phyloP scores from a whole-genome alignment of 768 basidiomycete species.

The Termitomyces sp. region DNA sequence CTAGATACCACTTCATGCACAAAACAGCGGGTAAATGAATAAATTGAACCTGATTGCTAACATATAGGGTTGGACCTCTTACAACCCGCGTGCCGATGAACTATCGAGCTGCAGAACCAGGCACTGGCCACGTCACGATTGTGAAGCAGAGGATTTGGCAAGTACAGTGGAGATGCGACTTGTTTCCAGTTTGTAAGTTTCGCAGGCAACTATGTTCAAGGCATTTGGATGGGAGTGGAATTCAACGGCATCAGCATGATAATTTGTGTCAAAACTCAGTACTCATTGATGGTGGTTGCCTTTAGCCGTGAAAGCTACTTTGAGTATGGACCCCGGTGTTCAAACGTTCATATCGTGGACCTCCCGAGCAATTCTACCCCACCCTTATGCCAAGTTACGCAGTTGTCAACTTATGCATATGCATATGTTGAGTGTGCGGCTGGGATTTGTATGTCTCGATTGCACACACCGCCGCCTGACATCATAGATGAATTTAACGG shows the following conservation, averaged over 20 bases:
- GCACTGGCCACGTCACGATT: constrained; percentile 64
- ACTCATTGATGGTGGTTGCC: too few relatives aligned
- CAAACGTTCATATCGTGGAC: too few relatives aligned
- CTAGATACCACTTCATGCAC: constrained; percentile 87
- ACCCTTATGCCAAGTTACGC: too few relatives aligned
- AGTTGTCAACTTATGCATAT: too few relatives aligned
- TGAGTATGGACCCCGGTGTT: too few relatives aligned
- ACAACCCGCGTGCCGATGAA: constrained; percentile 26
- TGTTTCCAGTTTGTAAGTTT: constrained; percentile 81
- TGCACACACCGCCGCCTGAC: too few relatives aligned
- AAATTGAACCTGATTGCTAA: constrained; percentile 57
- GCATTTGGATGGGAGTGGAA: constrained; percentile 71
- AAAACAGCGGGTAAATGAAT: constrained; percentile 75
- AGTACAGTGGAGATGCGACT: neutral
- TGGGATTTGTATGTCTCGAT: too few relatives aligned
- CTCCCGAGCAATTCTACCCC: too few relatives aligned
- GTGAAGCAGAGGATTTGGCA: constrained; percentile 14
- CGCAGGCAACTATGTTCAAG: constrained; percentile 71
- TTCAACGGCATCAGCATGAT: constrained; percentile 87
- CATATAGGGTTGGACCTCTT: constrained; percentile 13
- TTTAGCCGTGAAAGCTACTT: too few relatives aligned
- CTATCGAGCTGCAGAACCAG: constrained; percentile 51
- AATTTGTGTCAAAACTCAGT: constrained; percentile 55
- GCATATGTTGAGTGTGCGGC: too few relatives aligned
- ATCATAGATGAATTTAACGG: too few relatives aligned